Evolutionary conservation across 495 filamentous ascomycete species (phyloP), one percentile per base, ranked within the genome.

Genomic region (Hypoxylon trugodes): DNA sequence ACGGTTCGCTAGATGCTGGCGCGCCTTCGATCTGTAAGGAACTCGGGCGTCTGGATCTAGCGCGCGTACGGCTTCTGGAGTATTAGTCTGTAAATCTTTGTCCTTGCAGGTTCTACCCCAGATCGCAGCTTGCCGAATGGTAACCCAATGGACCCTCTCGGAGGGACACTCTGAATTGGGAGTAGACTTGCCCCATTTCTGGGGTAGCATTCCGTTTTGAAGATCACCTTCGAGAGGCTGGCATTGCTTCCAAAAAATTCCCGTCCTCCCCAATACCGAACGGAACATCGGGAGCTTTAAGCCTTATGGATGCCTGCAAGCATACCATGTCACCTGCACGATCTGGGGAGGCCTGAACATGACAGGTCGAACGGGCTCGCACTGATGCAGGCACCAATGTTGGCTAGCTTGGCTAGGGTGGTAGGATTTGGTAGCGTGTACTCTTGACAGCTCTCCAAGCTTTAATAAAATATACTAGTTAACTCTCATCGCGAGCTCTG

Each of bases 251-350:
- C 21, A 36, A 30, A 48, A 61, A 53, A 55, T 56, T 58, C 54
- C 64, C 58, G 58, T 50, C 30, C 4, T 38, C 42, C 41, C 52
- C 46, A 67, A 67, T 67, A 67, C 64, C 64, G 64, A 54, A 50
- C 64, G 64, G 64, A 59, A 67, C 57, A 62, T 67, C 64, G 64
- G 64, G 64, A 67, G 52, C 64, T 47, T 67, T 61, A 59, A 59
- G 58, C 58, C 64, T 54, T 67, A 43, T 52, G 58, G 53, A 22
- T 41, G 53, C 42, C 48, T 67, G 53, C 64, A 58, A 67, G 58
- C 35, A 53, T 62, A 53, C 64, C 47, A 37, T 61, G 58, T 43
- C 52, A 26, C 46, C 41, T 62, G 58, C 58, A 62, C 47, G 53
- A 67, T 62, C 64, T 59, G 38, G 52, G 53, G 41, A 35, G 41